phyloP scores from a whole-genome alignment of 2,329 filamentous ascomycete genomes.

The Scedosporium minutisporum region DNA sequence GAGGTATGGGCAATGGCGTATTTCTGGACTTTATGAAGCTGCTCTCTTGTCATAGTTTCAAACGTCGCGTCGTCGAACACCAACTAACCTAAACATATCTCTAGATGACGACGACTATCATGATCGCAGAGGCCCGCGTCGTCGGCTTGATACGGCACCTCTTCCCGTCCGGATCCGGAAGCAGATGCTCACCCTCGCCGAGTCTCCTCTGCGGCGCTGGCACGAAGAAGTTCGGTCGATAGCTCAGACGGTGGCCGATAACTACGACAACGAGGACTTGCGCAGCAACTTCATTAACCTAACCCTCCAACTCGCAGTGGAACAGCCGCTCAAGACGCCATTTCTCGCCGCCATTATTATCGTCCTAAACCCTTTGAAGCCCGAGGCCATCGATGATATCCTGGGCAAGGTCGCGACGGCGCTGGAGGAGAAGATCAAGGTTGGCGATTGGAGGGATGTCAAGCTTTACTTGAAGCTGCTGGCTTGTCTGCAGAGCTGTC shows the following conservation, averaged over 20 bases:
- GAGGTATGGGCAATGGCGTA: constrained; percentile 39
- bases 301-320: constrained; percentile 64
- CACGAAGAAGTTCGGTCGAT: constrained; percentile 70
- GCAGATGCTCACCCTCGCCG: constrained; percentile 70
- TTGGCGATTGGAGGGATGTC: constrained; percentile 78
- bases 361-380: constrained; percentile 66
- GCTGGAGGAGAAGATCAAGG: constrained; percentile 57
- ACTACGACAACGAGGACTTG: constrained; percentile 77
- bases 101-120: constrained; percentile 58
- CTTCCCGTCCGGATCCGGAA: constrained; percentile 63
- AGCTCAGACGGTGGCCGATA: constrained; percentile 67
- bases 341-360: constrained; percentile 81
- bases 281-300: constrained; percentile 64
- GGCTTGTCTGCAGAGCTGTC: constrained; percentile 70
- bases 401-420: constrained; percentile 52
- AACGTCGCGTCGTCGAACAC: neutral
- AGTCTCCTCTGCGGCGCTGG: constrained; percentile 68
- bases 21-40: constrained; percentile 1
- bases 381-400: constrained; percentile 63
- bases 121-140: constrained; percentile 62
- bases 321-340: constrained; percentile 97
- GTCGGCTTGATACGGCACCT: constrained; percentile 62
- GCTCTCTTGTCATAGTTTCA: too few relatives aligned
- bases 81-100: neutral
- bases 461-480: constrained; percentile 87